phyloP scores from a whole-genome alignment of 1,139 yeast species.

The Candida mesenterica region DNA sequence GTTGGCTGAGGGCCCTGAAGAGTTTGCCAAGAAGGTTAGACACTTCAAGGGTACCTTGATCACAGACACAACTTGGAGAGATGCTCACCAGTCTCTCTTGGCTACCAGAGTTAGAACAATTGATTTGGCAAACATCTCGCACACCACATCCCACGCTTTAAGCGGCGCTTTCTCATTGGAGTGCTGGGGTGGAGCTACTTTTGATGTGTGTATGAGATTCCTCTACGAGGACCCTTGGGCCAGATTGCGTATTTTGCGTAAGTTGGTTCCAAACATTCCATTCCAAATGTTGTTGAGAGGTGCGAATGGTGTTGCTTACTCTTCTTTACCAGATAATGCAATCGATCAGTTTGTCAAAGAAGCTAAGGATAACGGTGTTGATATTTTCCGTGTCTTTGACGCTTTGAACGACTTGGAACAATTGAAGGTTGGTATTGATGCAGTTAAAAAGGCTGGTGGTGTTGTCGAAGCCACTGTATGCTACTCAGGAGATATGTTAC shows the following conservation, averaged over 20 bases:
- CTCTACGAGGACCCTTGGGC: slow-evolving; percentile 99
- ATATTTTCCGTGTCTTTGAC: slow-evolving; percentile 95
- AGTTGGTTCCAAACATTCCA: slow-evolving; percentile 94
- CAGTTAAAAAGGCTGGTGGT: slow-evolving; percentile 97
- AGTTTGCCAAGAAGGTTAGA: slow-evolving; percentile 85
- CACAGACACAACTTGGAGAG: slow-evolving; percentile 99
- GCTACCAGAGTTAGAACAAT: slow-evolving; percentile 97
- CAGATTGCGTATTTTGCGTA: slow-evolving; percentile 82
- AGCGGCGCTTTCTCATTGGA: slow-evolving; percentile 92
- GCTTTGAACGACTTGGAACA: slow-evolving; percentile 96
- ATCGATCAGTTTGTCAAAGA: slow-evolving; percentile 94
- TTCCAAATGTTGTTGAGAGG: slow-evolving; percentile 99
- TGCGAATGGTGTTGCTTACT: slow-evolving; percentile 98
- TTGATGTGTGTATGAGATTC: slow-evolving; percentile 98
- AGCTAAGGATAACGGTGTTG: slow-evolving; percentile 96
- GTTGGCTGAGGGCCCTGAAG: slow-evolving; percentile 81
- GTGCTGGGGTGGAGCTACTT: slow-evolving; percentile 99
- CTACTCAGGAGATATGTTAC: slow-evolving; percentile 98
- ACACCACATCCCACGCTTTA: slow-evolving; percentile 87
- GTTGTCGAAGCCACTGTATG: slow-evolving; percentile 98
- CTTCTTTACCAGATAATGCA: slow-evolving; percentile 96
- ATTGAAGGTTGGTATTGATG: slow-evolving; percentile 95
- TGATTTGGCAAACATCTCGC: slow-evolving; percentile 88
- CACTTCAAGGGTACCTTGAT: slow-evolving; percentile 79
- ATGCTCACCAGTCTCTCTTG: slow-evolving; percentile 96